Conservation (phyloP, 2,329 filamentous ascomycete species). For the Claviceps digitariae region DNA sequence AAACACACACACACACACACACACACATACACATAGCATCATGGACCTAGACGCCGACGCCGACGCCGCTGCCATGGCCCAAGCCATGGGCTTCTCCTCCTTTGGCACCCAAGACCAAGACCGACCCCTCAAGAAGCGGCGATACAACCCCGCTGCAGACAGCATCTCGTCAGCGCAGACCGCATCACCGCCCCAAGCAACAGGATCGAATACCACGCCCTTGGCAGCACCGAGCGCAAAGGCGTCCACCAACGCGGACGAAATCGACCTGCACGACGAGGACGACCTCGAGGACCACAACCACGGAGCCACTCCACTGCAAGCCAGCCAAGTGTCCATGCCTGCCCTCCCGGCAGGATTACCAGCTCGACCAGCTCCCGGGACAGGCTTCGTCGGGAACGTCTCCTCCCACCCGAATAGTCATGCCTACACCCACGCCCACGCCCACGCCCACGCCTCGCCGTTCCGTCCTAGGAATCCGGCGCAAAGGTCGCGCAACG, state of each 20-base stretch:
- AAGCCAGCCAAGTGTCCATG: not conserved
- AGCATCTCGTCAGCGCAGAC: slow-evolving; percentile 16
- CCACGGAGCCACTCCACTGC: not conserved
- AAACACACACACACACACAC: not conserved
- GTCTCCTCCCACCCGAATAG: not conserved
- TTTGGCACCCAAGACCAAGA: slow-evolving; percentile 46
- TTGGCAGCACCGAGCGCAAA: slow-evolving; percentile 13
- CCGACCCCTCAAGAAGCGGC: slow-evolving; percentile 48
- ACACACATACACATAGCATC: not conserved
- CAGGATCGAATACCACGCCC: slow-evolving; percentile 24
- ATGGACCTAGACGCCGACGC: slow-evolving; percentile 15
- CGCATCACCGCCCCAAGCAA: slow-evolving; percentile 11
- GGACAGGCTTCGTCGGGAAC: slow-evolving; percentile 3
- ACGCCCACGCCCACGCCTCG: not conserved
- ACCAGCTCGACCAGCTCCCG: slow-evolving; percentile 18
- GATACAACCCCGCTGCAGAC: slow-evolving; percentile 45
- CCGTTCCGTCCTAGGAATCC: not conserved
- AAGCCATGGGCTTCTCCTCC: slow-evolving; percentile 58
- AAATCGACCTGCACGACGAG: slow-evolving; percentile 31
- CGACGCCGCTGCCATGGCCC: slow-evolving; percentile 37
- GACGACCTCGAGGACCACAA: slow-evolving; percentile 4
- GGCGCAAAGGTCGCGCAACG: not conserved
- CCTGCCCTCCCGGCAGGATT: slow-evolving; percentile 21
- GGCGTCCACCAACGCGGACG: slow-evolving; percentile 24
- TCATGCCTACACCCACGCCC: not conserved